Base-by-base conservation (phyloP, 2,329 filamentous ascomycete species). In the Talaromyces marneffei region DNA sequence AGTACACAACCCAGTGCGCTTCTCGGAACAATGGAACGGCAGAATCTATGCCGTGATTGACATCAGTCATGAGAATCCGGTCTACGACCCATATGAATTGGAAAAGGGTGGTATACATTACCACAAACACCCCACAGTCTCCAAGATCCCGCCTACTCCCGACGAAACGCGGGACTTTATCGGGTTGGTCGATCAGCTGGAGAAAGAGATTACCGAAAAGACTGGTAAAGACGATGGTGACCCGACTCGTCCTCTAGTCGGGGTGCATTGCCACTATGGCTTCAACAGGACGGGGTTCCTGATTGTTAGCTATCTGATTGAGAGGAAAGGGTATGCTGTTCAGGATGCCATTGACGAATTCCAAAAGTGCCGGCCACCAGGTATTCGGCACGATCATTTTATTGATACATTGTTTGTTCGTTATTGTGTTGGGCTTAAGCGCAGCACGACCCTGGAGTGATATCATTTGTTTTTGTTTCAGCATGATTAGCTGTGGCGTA, bases 241-340 rank as follows among this genome's bases (percentile, higher is more conserved):
- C 1, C 76, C 78, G n/a, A 68, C 66, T 20, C 72, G 72, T n/a
- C 76, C 77, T 14, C 69, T 87, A 53, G 84, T 96, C 57, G 92
- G 88, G 2, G 91, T 96, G 0, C 93, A 97, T 72, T 97, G 93
- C 69, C 93, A 97, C 70, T 97, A 97, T 68, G 93, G 93, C 0
- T 97, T 95, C 78, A 97, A 97, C 72, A 85, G 92, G 23, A 97
- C 93, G 0, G 93, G 93, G 0, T 96, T 93, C 73, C 90, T 97
- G 71, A 85, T 97, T 56, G 88, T 91, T 33, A 91, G 87, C 69
- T 97, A 97, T 71, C 79, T 97, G n/a, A 87, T 97, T 14, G 92
- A 97, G 77, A 81, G 86, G 52, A 84, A 89, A 66, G 87, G 85
- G 0, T 92, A 85, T 69, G 79, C 78, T 23, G 84, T 96, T 1